Evolutionary conservation across 192 early-diverging fungal genomes (phyloP), one percentile per base, ranked within the genome.

Genomic region (Coemansia sp.): DNA sequence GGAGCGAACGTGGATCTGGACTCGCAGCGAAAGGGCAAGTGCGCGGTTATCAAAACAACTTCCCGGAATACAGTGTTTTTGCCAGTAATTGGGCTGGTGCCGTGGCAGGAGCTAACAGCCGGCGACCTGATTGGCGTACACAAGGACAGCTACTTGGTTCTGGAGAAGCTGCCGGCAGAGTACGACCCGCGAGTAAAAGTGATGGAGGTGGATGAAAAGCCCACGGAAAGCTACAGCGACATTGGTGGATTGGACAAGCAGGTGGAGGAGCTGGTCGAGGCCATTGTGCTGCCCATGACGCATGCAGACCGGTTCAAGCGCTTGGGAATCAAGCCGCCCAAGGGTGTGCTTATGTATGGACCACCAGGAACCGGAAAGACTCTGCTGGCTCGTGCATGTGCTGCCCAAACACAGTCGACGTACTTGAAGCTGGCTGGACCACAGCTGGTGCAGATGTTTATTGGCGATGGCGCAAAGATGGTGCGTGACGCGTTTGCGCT

Each of bases 181-280:
- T 98, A 96, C 60, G 96, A 98, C 75, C 92, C 93, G 26, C 85
- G 96, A 40, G 96, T 96, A 37, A 97, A 97, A 74, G 96, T 94
- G 11, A 98, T 98, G 96, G 96, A 98, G 75, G 96, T 98, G 5
- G 96, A 98, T 54, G 96, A 98, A 70, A 97, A 97, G 78, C 96
- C 96, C 12, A 94, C 93, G 14, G 96, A 98, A 80, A 90, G 92
- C 53, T 97, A 96, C 64, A 93, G 85, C 64, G 96, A 97, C 64
- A 88, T 93, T 64, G 91, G 91, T 60, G 91, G 91, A n/a, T 65
- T 93, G 39, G 88, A 90, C 60, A 91, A 91, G 72, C 89, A 93
- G 73, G 89, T 93, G 31, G 88, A 89, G 52, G 91, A 91, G 68
- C 73, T 91, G 37, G 90, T 93, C 0, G 90, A 93, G 65, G 90